Conservation (phyloP, 331 rosid genomes). For the Telfairia occidentalis region DNA sequence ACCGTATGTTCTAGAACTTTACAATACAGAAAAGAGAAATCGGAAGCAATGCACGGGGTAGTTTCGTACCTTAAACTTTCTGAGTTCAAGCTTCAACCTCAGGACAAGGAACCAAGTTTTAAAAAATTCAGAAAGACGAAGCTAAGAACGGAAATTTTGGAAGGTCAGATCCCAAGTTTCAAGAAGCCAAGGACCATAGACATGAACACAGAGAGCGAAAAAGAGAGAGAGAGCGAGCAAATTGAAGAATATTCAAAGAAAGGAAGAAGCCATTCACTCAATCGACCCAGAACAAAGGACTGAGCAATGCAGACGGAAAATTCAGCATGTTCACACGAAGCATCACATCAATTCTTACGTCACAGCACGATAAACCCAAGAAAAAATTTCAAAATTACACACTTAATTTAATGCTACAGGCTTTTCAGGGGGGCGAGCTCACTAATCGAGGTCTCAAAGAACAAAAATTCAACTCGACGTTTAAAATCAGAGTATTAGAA, state of each 20-base stretch:
- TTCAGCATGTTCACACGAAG: conserved; percentile 18
- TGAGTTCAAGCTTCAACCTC: neutral
- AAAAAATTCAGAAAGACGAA: neutral
- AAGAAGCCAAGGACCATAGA: neutral
- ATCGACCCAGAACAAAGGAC: conserved; percentile 11
- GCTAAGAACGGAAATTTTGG: neutral
- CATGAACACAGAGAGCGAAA: neutral
- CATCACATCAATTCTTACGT: conserved; percentile 33
- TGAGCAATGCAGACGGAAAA: conserved; percentile 12
- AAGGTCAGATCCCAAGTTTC: neutral
- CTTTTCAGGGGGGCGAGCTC: neutral
- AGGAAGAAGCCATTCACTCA: conserved; percentile 11
- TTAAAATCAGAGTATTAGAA: neutral
- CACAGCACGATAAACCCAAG: conserved; percentile 7
- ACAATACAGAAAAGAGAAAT: neutral
- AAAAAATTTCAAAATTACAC: conserved; percentile 6
- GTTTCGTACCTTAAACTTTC: neutral
- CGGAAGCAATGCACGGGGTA: neutral
- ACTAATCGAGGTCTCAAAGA: conserved; percentile 14
- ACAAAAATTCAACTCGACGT: neutral
- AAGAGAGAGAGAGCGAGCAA: neutral
- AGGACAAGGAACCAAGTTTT: neutral
- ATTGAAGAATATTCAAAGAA: conserved; percentile 10
- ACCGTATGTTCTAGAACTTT: neutral
- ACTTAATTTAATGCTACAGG: conserved; percentile 1